Evolutionary conservation across 306 rosid species (phyloP).

Genomic region (Trifolium pratense): DNA sequence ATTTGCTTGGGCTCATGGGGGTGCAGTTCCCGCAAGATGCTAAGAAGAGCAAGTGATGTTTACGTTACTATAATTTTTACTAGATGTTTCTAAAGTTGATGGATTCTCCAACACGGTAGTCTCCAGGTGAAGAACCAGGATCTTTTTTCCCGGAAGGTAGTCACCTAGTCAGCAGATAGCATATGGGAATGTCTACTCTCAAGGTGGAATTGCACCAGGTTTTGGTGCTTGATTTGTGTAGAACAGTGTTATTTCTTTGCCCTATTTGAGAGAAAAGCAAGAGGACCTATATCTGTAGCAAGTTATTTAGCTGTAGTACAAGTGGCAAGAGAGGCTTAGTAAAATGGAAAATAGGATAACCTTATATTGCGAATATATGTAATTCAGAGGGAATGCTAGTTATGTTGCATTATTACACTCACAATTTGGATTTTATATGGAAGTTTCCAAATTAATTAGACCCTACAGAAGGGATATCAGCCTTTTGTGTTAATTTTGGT

Average conservation of each 20-base stretch:
- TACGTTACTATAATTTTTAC: conserved; percentile 4
- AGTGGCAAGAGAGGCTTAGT: conserved; percentile 25
- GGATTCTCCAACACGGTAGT: conserved; percentile 10
- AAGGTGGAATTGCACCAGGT: conserved; percentile 15
- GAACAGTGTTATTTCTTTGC: conserved; percentile 23
- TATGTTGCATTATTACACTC: conserved; percentile 1
- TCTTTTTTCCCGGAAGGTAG: neutral
- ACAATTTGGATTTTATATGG: conserved; percentile 8
- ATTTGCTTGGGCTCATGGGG: conserved; percentile 94
- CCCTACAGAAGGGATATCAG: neutral
- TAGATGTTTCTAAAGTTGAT: conserved; percentile 2
- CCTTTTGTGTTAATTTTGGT: neutral
- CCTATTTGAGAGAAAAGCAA: conserved; percentile 27
- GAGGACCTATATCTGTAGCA: neutral
- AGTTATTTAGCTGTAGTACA: conserved; percentile 2
- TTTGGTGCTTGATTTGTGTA: conserved; percentile 6
- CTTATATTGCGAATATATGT: conserved; percentile 15
- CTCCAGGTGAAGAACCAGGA: neutral
- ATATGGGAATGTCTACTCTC: conserved; percentile 17
- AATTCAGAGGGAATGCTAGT: conserved; percentile 11
- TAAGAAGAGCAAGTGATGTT: conserved; percentile 60
- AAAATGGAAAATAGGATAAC: conserved; percentile 13
- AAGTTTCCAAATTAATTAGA: neutral
- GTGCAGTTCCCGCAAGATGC: conserved; percentile 74
- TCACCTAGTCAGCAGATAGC: conserved; percentile 24